A percentile compares a stretch with the other conserved stretches of the same genome.
phyloP scores from a whole-genome alignment of 306 rosid species.

The Malus asiatica region DNA sequence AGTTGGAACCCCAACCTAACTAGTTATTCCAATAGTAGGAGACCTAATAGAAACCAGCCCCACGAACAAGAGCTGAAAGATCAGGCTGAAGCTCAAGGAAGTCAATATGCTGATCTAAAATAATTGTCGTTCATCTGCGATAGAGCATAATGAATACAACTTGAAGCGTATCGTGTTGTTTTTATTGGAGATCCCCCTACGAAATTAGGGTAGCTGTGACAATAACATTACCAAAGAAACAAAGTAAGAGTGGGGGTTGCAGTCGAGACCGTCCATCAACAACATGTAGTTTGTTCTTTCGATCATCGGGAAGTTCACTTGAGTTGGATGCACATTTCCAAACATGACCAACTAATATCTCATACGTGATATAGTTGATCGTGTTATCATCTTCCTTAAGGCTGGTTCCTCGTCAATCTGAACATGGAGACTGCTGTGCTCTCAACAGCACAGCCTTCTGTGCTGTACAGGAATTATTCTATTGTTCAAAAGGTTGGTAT shows the following conservation, averaged over 20 bases:
- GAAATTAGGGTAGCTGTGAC: too few species aligned
- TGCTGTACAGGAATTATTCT: background rate
- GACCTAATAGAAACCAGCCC: constrained; percentile 48
- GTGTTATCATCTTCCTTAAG: background rate
- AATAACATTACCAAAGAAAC: too few species aligned
- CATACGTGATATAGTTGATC: too few species aligned
- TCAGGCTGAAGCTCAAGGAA: constrained; percentile 57
- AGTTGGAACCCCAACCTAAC: constrained; percentile 58
- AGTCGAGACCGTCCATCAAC: background rate
- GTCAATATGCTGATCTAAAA: constrained; percentile 60
- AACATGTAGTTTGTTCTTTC: background rate
- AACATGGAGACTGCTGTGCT: constrained; percentile 14
- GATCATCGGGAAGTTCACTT: background rate
- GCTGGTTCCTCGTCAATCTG: background rate
- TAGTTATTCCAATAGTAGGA: constrained; percentile 62
- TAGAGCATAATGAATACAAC: constrained; percentile 46
- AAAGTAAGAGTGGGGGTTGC: background rate
- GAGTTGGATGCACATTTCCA: background rate
- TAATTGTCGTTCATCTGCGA: constrained; percentile 49
- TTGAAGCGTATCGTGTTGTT: constrained; percentile 66
- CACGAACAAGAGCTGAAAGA: constrained; percentile 30
- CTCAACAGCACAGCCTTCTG: constrained; percentile 19
- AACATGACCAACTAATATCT: too few species aligned
- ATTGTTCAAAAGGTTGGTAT: background rate
- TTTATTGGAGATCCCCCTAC: constrained; percentile 33